These are phyloP conservation scores for Trichoderma endophyticum DNA, from an alignment of 2,329 filamentous ascomycete species.

Conservation along the genomic window DNA sequence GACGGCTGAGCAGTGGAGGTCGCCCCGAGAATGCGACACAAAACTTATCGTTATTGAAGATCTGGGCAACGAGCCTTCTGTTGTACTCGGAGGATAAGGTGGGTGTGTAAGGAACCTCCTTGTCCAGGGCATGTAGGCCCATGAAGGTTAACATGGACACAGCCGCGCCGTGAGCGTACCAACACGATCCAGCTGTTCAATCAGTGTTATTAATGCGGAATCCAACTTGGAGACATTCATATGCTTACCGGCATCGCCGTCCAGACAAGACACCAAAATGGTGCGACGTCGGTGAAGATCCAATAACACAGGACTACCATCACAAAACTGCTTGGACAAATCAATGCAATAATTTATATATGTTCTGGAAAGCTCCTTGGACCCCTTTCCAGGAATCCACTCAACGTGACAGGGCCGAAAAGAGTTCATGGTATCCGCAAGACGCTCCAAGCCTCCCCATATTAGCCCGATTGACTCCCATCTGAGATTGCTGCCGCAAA, in stretches of 20 bases:
- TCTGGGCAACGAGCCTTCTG: constrained; percentile 32
- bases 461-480: constrained; percentile 44
- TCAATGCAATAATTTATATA: constrained; percentile 17
- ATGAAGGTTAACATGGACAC: constrained; percentile 37
- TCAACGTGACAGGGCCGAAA: not conserved
- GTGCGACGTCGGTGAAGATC: constrained; percentile 33
- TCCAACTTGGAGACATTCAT: not conserved
- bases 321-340: constrained; percentile 23
- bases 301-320: constrained; percentile 38
- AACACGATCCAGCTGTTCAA: constrained; percentile 26
- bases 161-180: constrained; percentile 37
- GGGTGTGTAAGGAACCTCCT: constrained; percentile 28
- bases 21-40: constrained; percentile 51
- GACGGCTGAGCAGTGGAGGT: constrained; percentile 50
- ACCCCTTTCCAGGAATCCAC: not conserved
- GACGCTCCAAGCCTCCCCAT: constrained; percentile 12
- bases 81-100: constrained; percentile 35
- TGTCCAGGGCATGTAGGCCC: constrained; percentile 31
- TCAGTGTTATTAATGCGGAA: not conserved
- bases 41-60: constrained; percentile 49
- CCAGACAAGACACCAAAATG: constrained; percentile 36
- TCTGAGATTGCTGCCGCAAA: constrained; percentile 37
- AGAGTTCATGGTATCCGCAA: not conserved
- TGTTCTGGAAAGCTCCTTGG: not conserved
- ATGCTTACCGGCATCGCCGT: constrained; percentile 38